Conservation (phyloP, 805 yeast genomes). For the Citeromyces matritensis region DNA sequence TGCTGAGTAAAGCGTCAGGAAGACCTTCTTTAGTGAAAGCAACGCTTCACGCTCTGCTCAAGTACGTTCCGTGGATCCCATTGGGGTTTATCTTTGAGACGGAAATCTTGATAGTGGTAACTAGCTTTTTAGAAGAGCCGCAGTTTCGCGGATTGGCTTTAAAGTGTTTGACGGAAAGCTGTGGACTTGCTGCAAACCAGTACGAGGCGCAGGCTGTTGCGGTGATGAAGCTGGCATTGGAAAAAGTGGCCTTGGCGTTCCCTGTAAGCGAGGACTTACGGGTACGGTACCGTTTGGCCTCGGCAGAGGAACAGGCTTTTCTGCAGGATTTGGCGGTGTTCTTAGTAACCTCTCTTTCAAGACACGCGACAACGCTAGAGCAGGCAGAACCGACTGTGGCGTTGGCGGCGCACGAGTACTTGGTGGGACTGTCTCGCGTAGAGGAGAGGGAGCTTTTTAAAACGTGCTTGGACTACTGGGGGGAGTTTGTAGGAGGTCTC, state of each 20-base stretch:
- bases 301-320: conserved; percentile 79
- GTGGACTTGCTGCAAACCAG: conserved; percentile 46
- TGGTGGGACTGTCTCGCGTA: conserved; percentile 74
- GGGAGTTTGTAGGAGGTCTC: conserved; percentile 65
- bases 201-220: conserved; percentile 43
- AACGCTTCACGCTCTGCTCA: conserved; percentile 67
- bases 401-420: conserved; percentile 61
- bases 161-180: conserved; percentile 87
- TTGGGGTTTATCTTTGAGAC: conserved; percentile 82
- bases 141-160: conserved; percentile 76
- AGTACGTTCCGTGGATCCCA: conserved; percentile 93
- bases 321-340: conserved; percentile 92
- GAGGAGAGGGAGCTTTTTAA: conserved; percentile 95
- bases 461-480: conserved; percentile 93
- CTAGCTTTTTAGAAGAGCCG: conserved; percentile 64
- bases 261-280: conserved; percentile 64
- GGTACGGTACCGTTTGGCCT: conserved; percentile 58
- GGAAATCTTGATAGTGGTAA: conserved; percentile 53
- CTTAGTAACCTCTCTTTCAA: conserved; percentile 67
- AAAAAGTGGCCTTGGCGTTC: conserved; percentile 48
- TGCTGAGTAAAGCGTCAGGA: conserved; percentile 67
- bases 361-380: conserved; percentile 58
- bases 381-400: conserved; percentile 37
- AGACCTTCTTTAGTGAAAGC: conserved; percentile 74
- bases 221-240: conserved; percentile 63